Evolutionary conservation across 495 filamentous ascomycete genomes (phyloP).

Genomic region (Cercophora samala): DNA sequence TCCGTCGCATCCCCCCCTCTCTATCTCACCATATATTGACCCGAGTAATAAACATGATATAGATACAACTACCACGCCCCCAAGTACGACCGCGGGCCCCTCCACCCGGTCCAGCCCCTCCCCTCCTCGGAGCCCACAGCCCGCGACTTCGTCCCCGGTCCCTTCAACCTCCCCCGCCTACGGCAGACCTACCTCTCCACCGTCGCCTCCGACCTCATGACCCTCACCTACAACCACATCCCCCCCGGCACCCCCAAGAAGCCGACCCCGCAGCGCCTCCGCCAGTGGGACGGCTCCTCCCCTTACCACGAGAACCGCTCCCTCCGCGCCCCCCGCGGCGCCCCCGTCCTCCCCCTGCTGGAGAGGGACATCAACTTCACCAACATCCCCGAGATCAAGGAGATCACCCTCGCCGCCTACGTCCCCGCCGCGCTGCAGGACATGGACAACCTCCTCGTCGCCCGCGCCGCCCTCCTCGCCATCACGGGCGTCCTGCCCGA

Average conservation of each 20-base stretch:
- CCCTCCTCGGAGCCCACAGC: slow-evolving; percentile 79
- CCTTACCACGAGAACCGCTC: slow-evolving; percentile 91
- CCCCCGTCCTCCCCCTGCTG: slow-evolving; percentile 59
- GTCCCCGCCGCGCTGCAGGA: slow-evolving; percentile 59
- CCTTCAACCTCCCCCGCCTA: slow-evolving; percentile 83
- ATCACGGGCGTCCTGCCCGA: slow-evolving; percentile 74
- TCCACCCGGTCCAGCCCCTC: slow-evolving; percentile 87
- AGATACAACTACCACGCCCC: slow-evolving; percentile 93
- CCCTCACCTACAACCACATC: slow-evolving; percentile 77
- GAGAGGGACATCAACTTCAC: slow-evolving; percentile 76
- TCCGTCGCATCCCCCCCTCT: not conserved
- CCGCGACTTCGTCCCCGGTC: slow-evolving; percentile 85
- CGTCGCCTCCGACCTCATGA: slow-evolving; percentile 84
- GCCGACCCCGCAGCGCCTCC: slow-evolving; percentile 65
- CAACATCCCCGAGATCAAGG: slow-evolving; percentile 77
- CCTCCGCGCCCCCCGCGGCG: slow-evolving; percentile 74
- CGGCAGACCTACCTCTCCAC: slow-evolving; percentile 87
- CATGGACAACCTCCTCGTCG: slow-evolving; percentile 68
- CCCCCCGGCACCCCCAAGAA: slow-evolving; percentile 67
- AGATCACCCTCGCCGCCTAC: slow-evolving; percentile 77
- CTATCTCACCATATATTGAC: not conserved
- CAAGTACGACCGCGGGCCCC: slow-evolving; percentile 86
- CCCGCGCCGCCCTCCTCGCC: slow-evolving; percentile 76
- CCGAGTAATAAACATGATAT: not conserved
- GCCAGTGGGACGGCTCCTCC: slow-evolving; percentile 82